Conservation (phyloP, 2,329 filamentous ascomycete genomes). For the Diaporthe citri region DNA sequence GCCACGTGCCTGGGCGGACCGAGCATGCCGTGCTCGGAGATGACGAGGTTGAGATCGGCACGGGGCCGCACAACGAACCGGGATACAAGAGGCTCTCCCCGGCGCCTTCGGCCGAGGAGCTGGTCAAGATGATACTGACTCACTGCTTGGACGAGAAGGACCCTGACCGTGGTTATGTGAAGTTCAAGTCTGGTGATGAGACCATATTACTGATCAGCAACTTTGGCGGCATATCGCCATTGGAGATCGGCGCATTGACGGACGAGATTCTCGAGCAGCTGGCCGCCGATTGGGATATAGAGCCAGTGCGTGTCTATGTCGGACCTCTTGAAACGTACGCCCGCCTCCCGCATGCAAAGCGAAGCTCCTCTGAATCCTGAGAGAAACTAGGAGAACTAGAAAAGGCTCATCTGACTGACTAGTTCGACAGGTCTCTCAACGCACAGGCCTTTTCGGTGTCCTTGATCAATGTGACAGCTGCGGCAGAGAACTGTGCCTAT, state of each 20-base stretch:
- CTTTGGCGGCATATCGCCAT: constrained; percentile 69
- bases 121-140: constrained; percentile 69
- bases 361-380: neutral
- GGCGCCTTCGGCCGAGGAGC: constrained; percentile 59
- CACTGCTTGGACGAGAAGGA: constrained; percentile 71
- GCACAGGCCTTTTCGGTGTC: constrained; percentile 79
- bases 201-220: constrained; percentile 69
- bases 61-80: constrained; percentile 76
- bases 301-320: constrained; percentile 67
- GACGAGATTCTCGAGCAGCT: constrained; percentile 67
- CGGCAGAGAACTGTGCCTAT: constrained; percentile 59
- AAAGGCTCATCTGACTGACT: neutral
- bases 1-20: constrained; percentile 67
- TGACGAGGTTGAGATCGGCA: constrained; percentile 72
- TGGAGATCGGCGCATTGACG: constrained; percentile 68
- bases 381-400: too few relatives aligned
- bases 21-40: constrained; percentile 61
- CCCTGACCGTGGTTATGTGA: constrained; percentile 62
- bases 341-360: neutral
- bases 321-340: constrained; percentile 73
- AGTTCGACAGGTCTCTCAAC: constrained; percentile 68
- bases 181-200: constrained; percentile 61
- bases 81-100: constrained; percentile 69
- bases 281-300: constrained; percentile 59
- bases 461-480: constrained; percentile 69